Conservation (phyloP, 108 stramenopile species). For the Aurantiochytrium sp. region DNA sequence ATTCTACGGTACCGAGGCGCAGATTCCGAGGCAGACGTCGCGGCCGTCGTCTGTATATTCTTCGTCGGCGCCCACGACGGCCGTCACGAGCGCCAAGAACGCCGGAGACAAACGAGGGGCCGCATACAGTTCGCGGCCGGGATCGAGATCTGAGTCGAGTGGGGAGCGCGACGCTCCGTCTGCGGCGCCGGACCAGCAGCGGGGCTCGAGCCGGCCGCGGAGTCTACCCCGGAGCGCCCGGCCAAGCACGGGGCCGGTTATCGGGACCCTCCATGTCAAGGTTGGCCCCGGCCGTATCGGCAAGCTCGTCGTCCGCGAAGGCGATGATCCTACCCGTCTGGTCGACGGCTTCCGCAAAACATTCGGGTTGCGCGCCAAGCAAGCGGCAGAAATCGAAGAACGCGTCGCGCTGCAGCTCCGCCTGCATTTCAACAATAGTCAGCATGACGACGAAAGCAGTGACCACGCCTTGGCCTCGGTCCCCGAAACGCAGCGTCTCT, state of each 20-base stretch:
- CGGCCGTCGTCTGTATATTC: no score
- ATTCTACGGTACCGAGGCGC: background rate
- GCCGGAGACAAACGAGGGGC: no score
- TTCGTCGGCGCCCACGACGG: no score
- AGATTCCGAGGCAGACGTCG: no score
- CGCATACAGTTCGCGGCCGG: no score
- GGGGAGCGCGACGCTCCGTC: background rate
- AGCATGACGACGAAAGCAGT: background rate
- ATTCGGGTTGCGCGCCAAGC: background rate
- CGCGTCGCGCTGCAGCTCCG: background rate
- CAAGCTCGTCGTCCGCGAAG: background rate
- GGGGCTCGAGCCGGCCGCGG: background rate
- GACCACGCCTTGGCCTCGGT: no score
- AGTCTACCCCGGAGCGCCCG: background rate
- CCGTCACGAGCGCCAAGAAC: no score
- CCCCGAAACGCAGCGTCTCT: no score
- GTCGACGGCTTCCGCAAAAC: background rate
- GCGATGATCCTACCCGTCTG: background rate
- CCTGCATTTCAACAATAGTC: background rate
- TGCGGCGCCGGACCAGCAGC: background rate
- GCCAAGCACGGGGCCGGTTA: background rate
- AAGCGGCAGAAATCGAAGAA: background rate
- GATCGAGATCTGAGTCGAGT: background rate
- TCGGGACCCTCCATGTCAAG: slow-evolving; percentile 15
- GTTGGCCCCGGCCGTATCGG: background rate